Base-by-base conservation (phyloP, 2,329 filamentous ascomycete genomes). In the Pseudodiploospora longispora region DNA sequence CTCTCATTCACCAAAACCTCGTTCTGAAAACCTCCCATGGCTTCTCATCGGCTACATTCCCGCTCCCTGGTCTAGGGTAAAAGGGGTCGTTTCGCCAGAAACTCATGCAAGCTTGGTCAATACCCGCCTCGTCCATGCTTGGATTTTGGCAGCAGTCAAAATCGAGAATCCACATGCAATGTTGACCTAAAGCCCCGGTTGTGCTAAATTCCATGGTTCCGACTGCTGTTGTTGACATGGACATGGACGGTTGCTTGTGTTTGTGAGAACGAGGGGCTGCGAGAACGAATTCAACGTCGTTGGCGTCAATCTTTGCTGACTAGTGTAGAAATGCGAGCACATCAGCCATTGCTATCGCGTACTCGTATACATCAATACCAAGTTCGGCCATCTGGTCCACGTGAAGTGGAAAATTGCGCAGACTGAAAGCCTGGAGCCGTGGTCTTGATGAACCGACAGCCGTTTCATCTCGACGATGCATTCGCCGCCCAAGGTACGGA, bases 201-300 rank as follows among this genome's bases (percentile, higher is more conserved):
- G 27, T 12, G 3, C 19, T 19, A 47, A 42, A 36, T 4, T 7
- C 5, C 34, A 7, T n/a, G n/a, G 6, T 19, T 8, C n/a, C 30
- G 5, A 2, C 5, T 39, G 34, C n/a, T 40, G 42, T 32, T 19
- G 10, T 30, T 35, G n/a, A 8, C 3, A 5, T 10, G 29, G 8
- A 38, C 3, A 9, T 19, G 19, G 12, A 12, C 0, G 28, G 5
- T 36, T 32, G 12, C 35, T 3, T 39, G 41, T 3, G 9, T 30
- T 7, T 47, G 49, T n/a, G 6, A 10, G 19, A 19, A 42, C 55
- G 49, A 19, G 48, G 40, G 1, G 48, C 52, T 6, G 54, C 69
- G 3, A 80, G 64, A 1, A 80, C 75, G 50, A 78, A 79, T 40
- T 80, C 73, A 2, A 80, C 63, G 38, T 77, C 75, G 32, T 70